Evolutionary conservation across 129 eudicot species (phyloP), one percentile per base, ranked within the genome.

Genomic region (Deinandra increscens): DNA sequence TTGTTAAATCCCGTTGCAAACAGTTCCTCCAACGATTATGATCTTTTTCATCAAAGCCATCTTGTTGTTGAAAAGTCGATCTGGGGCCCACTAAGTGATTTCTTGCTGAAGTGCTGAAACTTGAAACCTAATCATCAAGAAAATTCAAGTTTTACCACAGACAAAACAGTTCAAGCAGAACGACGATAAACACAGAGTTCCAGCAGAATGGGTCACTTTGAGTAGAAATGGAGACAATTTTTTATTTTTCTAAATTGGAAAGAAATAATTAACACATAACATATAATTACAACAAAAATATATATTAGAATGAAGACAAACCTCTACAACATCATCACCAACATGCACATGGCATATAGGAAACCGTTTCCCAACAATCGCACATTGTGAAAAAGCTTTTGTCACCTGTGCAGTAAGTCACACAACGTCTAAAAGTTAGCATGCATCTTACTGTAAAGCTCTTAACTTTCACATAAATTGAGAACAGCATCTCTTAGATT

Each of bases 301-400:
- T 29, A 11, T 58, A 31, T 58, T 29, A 58, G 9, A 22, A 64
- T 53, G 26, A 42, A 70, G 45, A 75, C 80, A 66, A 60, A 89
- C 97, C 97, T 90, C 97, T 42, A 90, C 84, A 51, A 84, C 73
- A 37, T 72, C 74, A 60, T 81, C 95, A 74, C 79, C 88, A 81
- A 90, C 42, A 19, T 85, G 88, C 69, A 90, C 97, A 75, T 80
- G 95, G 73, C 97, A 90, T 38, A 90, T 90, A 17, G 97, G 97
- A 69, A 90, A 86, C 15, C 95, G 88, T 71, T 56, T 80, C 46
- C 97, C 97, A 73, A 90, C 73, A 69, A 82, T 84, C 73, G 70
- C 81, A 77, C 85, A 81, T 36, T 79, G 72, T 23, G 87, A 70
- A 82, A 87, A 90, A 58, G 82, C 77, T 66, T 77, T 82, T 66